These are phyloP conservation scores for Gypsophila paniculata DNA, from an alignment of 179 eudicot genomes.

Conservation along the genomic window DNA sequence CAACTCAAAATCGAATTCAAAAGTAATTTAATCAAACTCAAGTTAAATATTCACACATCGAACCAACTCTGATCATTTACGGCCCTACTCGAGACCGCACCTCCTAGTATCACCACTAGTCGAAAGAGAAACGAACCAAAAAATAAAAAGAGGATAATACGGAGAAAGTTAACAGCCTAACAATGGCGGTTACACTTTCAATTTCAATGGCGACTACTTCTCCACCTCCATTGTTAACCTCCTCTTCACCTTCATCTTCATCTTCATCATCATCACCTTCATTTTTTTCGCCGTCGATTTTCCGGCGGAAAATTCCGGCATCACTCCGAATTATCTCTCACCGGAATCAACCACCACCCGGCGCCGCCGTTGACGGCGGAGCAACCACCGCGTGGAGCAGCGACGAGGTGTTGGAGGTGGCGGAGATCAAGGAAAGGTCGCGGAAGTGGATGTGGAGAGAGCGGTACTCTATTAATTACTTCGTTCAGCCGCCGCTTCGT, in stretches of 20 bases:
- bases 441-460: constrained; percentile 31
- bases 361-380: neutral
- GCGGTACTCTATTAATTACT: constrained; percentile 31
- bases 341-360: neutral
- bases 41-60: too few species aligned
- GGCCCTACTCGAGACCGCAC: too few species aligned
- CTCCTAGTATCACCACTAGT: too few species aligned
- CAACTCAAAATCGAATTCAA: too few species aligned
- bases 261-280: neutral
- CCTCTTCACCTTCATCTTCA: neutral
- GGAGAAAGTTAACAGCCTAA: neutral
- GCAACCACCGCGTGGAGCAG: neutral
- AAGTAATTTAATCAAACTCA: too few species aligned
- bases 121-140: too few species aligned
- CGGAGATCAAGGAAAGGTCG: constrained; percentile 25
- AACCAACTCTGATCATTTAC: too few species aligned
- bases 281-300: neutral
- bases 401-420: constrained; percentile 28
- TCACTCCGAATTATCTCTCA: neutral
- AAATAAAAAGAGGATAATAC: constrained; percentile 13
- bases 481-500: constrained; percentile 22
- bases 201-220: constrained; percentile 3
- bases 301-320: neutral
- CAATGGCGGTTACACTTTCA: neutral
- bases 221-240: neutral